These are phyloP conservation scores for Fraxinus latifolia DNA, from an alignment of 305 asterid species.

Conservation along the genomic window DNA sequence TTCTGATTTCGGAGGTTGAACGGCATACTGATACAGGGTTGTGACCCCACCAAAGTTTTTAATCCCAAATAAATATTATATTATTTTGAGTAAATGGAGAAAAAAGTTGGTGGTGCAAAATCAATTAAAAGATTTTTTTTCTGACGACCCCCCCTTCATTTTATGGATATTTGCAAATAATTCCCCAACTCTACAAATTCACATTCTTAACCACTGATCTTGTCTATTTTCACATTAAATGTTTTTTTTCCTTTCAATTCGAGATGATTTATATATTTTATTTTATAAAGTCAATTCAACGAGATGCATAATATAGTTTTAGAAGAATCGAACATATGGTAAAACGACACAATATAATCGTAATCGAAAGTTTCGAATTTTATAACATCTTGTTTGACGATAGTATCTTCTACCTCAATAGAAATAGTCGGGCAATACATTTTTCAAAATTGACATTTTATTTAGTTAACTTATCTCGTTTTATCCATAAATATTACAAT, in stretches of 20 bases:
- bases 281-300: too few relatives aligned
- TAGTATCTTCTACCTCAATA: neutral
- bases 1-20: neutral
- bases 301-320: too few relatives aligned
- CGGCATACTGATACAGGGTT: neutral
- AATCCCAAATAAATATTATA: neutral
- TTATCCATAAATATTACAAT: neutral
- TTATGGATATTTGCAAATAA: neutral
- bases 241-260: too few relatives aligned
- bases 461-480: neutral
- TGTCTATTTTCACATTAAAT: too few relatives aligned
- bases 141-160: neutral
- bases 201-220: neutral
- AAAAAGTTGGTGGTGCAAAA: neutral
- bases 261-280: too few relatives aligned
- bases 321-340: too few relatives aligned
- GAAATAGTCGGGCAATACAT: neutral
- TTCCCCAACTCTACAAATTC: neutral
- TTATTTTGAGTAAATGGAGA: neutral
- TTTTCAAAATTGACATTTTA: neutral
- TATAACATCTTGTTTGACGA: too few relatives aligned
- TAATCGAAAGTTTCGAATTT: too few relatives aligned
- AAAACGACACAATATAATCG: too few relatives aligned
- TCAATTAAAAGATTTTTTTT: neutral
- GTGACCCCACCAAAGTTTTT: conserved; percentile 4